Conservation (phyloP, 345 rosid genomes). For the Eucalyptus leucophloia region DNA sequence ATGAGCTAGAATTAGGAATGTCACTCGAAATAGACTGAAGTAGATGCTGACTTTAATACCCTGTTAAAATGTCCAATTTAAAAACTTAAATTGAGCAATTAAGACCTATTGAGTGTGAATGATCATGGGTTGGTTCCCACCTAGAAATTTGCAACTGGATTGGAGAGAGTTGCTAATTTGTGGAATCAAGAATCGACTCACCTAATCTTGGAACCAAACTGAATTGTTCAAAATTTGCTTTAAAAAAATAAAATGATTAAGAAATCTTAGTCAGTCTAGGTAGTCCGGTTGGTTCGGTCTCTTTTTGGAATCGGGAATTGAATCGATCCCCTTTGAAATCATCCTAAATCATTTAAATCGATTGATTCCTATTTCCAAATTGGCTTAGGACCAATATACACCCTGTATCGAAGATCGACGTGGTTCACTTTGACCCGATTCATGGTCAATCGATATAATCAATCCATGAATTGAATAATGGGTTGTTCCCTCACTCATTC, state of each 20-base stretch:
- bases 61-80: not conserved
- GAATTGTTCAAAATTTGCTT: not conserved
- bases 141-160: rapidly evolving
- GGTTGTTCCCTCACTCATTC: not conserved
- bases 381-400: not conserved
- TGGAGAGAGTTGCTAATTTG: rapidly evolving
- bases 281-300: rapidly evolving
- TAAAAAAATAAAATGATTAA: not conserved
- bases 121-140: not conserved
- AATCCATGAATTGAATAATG: not conserved
- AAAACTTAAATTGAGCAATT: not conserved
- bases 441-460: not conserved
- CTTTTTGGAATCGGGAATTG: rapidly evolving
- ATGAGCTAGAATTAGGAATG: not conserved
- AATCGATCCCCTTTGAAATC: rapidly evolving
- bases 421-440: not conserved
- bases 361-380: not conserved
- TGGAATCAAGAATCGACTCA: not conserved
- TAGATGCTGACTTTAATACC: not conserved
- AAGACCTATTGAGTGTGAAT: not conserved
- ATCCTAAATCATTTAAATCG: rapidly evolving
- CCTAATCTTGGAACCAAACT: not conserved
- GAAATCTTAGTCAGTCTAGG: not conserved
- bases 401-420: not conserved
- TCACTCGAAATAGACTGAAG: not conserved